A percentile compares a stretch with the other conserved stretches of the same genome.
phyloP scores from a whole-genome alignment of 768 basidiomycete species.

The Royoungia palumana region DNA sequence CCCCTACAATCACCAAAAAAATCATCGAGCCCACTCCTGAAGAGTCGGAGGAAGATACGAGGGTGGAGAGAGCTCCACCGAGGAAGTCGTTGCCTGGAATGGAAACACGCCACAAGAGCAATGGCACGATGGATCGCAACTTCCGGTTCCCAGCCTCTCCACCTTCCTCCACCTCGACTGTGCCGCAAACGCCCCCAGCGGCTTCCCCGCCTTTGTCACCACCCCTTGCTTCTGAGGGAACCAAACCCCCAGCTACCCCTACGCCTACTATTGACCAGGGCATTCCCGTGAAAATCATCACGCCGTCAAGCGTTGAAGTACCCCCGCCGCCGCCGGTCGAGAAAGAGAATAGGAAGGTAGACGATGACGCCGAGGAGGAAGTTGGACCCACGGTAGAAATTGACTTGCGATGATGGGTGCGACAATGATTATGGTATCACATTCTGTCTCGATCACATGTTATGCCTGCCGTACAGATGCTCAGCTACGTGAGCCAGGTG shows the following conservation, averaged over 20 bases:
- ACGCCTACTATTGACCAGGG: conserved; percentile 8
- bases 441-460: background rate
- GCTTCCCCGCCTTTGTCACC: conserved; percentile 29
- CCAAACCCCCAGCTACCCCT: conserved; percentile 2
- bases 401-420: conserved; percentile 39
- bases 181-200: conserved; percentile 18
- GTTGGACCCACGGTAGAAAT: conserved; percentile 79
- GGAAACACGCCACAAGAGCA: conserved; percentile 41
- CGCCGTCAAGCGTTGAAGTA: conserved; percentile 67
- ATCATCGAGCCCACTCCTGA: conserved; percentile 54
- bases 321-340: conserved; percentile 78
- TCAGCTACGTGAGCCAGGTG: no score
- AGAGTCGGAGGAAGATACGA: conserved; percentile 34
- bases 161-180: conserved; percentile 9
- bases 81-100: conserved; percentile 7
- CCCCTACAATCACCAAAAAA: conserved; percentile 35
- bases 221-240: conserved; percentile 22
- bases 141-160: conserved; percentile 63
- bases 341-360: conserved; percentile 55
- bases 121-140: conserved; percentile 74
- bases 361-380: conserved; percentile 66
- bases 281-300: conserved; percentile 37
- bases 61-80: conserved; percentile 28
- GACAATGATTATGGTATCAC: no score
- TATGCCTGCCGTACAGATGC: background rate